Base-by-base conservation (phyloP, 495 filamentous ascomycete genomes). In the Aspergillus sclerotiicarbonarius region DNA sequence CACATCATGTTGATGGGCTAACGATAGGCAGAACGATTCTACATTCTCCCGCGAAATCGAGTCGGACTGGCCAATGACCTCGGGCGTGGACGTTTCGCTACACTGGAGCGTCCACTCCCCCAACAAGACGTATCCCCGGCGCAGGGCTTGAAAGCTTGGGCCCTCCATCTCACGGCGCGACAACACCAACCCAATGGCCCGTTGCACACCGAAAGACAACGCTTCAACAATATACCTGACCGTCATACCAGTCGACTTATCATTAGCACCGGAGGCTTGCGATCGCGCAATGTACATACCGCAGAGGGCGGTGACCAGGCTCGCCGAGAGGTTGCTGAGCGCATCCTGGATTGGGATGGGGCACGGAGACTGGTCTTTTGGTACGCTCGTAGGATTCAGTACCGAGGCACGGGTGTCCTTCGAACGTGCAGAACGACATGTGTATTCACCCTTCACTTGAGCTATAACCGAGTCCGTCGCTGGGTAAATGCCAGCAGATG, bases 261-360 rank as follows among this genome's bases (percentile, higher is more conserved):
- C 57, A 12, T 30, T 37, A 3, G 54, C 37, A 33, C 53, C 58
- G n/a, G 58, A 13, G 6, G 61, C 56, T 53, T 69, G 68, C 54
- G 70, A 73, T 25, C 75, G 70, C 19, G 71, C 69, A 29, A 77
- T 71, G 46, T 70, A 71, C 69, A 79, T 77, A 8, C 74, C 73
- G 53, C 76, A 78, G 39, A 79, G 62, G 4, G 72, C 73, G 45
- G 65, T 68, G 29, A 76, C 57, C 12, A 79, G 67, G 57, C 76
- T 79, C n/a, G 67, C 66, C 29, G 67, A 58, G 16, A 78, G 71
- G 49, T 79, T 79, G 67, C 63, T 77, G 4, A 77, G 56, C 5
- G 76, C 76, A 58, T 78, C 74, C 57, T 73, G 65, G 25, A 79
- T 71, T 3, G 63, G 69, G n/a, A 78, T 54, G 25, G 76, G 76